Conservation (phyloP, 1,284 basidiomycete genomes). For the Fomitopsis betulina region DNA sequence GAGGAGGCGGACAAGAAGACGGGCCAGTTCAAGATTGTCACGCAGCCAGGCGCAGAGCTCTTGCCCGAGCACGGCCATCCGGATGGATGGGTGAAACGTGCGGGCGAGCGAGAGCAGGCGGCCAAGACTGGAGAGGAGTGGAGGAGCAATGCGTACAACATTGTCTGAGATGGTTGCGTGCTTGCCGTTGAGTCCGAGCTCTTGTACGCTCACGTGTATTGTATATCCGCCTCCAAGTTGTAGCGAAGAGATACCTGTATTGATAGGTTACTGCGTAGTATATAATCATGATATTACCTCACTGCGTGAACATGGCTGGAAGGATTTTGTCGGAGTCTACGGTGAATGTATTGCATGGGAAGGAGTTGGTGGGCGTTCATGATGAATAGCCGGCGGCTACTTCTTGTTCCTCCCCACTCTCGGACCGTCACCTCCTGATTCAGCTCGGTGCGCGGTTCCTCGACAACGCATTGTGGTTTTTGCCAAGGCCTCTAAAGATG, state of each 20-base stretch:
- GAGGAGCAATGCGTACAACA: slow-evolving; percentile 58
- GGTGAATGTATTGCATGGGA: no score
- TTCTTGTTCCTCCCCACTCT: no score
- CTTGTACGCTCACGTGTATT: not conserved
- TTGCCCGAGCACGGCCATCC: slow-evolving; percentile 59
- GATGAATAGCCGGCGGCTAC: no score
- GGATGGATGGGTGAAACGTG: slow-evolving; percentile 65
- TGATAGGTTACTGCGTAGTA: not conserved
- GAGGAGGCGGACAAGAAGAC: slow-evolving; percentile 39
- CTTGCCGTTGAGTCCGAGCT: not conserved
- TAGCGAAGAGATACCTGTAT: slow-evolving; percentile 1
- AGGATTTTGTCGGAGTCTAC: no score
- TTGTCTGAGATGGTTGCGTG: not conserved
- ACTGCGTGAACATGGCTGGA: no score
- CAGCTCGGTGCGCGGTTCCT: no score
- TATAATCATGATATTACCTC: not conserved
- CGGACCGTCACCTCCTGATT: no score
- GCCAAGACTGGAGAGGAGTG: slow-evolving; percentile 52
- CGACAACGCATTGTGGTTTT: no score
- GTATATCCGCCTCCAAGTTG: not conserved
- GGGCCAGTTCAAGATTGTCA: slow-evolving; percentile 72
- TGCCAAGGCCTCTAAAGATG: no score
- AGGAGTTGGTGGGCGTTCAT: no score
- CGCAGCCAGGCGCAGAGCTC: slow-evolving; percentile 55
- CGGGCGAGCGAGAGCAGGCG: slow-evolving; percentile 51